Evolutionary conservation across 2,329 filamentous ascomycete species (phyloP).

Genomic region (Penicillium sp.): DNA sequence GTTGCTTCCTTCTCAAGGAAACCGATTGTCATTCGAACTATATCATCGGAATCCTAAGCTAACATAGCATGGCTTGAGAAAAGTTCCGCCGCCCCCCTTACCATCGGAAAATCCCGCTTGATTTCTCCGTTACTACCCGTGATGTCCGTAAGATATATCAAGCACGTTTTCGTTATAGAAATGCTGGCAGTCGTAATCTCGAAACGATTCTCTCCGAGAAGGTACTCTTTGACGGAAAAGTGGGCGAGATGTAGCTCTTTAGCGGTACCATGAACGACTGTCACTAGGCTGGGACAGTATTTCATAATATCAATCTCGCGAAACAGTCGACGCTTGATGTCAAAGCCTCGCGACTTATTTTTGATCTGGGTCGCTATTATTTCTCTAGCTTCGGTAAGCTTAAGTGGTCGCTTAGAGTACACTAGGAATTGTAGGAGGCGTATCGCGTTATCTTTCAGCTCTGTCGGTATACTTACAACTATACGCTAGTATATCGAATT

Average conservation of each 20-base stretch:
- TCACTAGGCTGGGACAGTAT: conserved; percentile 11
- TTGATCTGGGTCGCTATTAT: conserved; percentile 11
- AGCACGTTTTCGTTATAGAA: conserved; percentile 10
- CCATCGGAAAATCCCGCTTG: no score
- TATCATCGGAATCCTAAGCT: no score
- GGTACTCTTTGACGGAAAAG: conserved; percentile 6
- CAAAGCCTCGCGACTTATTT: background rate
- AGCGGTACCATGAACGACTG: background rate
- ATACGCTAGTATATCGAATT: conserved; percentile 7
- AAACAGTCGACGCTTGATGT: conserved; percentile 11
- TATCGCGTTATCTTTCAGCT: conserved; percentile 3
- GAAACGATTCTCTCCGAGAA: background rate
- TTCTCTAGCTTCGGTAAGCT: conserved; percentile 8
- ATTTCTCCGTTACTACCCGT: background rate
- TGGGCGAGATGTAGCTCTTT: conserved; percentile 14
- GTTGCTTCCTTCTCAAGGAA: no score
- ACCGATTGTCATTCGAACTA: no score
- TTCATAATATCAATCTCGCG: conserved; percentile 8
- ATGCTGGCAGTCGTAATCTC: conserved; percentile 2
- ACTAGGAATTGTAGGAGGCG: conserved; percentile 13
- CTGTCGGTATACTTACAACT: conserved; percentile 1
- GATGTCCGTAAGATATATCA: conserved; percentile 12
- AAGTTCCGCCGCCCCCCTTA: no score
- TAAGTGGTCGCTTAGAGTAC: conserved; percentile 7
- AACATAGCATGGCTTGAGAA: no score